Percentiles rank a stretch among this genome's conserved stretches.
Evolutionary conservation across 306 rosid genomes (phyloP).

Genomic region (Cucurbita ficifolia): DNA sequence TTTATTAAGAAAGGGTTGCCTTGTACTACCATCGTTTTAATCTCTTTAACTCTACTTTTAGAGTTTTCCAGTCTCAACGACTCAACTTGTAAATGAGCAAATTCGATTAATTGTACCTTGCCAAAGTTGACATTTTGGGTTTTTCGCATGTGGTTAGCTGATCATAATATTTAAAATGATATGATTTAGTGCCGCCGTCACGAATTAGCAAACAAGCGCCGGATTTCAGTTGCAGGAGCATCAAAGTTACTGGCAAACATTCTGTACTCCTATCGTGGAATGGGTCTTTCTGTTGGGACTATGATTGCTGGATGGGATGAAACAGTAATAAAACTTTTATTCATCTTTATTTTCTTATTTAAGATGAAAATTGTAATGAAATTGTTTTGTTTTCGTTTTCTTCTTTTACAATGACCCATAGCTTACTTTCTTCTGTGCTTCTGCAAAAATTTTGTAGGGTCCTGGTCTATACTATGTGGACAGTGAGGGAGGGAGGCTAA

Average conservation of each 20-base stretch:
- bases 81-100: not conserved
- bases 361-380: constrained; percentile 15
- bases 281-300: constrained; percentile 96
- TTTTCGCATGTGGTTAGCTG: not conserved
- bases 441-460: constrained; percentile 30
- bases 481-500: constrained; percentile 96
- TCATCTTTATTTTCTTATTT: not conserved
- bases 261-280: constrained; percentile 87
- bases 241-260: constrained; percentile 91
- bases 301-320: constrained; percentile 99
- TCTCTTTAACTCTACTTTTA: not conserved
- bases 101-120: not conserved
- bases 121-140: not conserved
- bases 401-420: not conserved
- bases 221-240: constrained; percentile 95
- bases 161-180: not conserved
- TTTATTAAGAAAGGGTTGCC: not conserved
- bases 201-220: constrained; percentile 78
- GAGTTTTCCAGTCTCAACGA: not conserved
- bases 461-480: constrained; percentile 93
- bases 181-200: constrained; percentile 61
- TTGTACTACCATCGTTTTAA: not conserved
- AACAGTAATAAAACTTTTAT: constrained; percentile 37
- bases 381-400: not conserved
- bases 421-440: not conserved